A percentile compares a stretch with the other conserved stretches of the same genome.
Evolutionary conservation across 306 rosid genomes (phyloP).

Genomic region (Fragaria nilgerrensis): DNA sequence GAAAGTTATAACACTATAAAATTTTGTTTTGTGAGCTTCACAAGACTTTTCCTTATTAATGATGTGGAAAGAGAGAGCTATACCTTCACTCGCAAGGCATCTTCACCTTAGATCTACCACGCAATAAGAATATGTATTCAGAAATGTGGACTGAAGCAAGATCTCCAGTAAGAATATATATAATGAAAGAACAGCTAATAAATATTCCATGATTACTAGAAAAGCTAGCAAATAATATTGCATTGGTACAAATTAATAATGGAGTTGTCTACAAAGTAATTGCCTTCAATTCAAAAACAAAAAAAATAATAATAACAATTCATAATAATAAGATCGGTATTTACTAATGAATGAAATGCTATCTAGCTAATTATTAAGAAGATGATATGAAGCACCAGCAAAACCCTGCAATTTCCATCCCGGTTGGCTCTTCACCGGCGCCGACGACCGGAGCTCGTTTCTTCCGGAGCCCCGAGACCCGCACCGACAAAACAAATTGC

Average conservation of each 20-base stretch:
- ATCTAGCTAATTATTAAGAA: conserved; percentile 1
- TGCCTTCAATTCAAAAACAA: not conserved
- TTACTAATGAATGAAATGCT: conserved; percentile 12
- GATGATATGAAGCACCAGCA: not conserved
- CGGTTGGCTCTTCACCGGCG: not conserved
- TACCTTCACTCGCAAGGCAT: not conserved
- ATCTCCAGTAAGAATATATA: not conserved
- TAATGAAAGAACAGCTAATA: not conserved
- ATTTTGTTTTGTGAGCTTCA: not conserved
- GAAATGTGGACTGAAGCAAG: not conserved
- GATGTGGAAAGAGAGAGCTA: not conserved
- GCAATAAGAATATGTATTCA: not conserved
- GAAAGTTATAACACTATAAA: not conserved
- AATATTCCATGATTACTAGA: conserved; percentile 1
- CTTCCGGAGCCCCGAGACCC: not conserved
- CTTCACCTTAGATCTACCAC: not conserved
- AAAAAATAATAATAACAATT: not conserved
- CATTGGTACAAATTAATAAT: not conserved
- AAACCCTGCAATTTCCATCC: conserved; percentile 4
- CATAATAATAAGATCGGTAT: not conserved
- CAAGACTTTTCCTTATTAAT: not conserved
- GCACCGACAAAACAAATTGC: not conserved
- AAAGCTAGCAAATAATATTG: not conserved
- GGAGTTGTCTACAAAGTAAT: not conserved
- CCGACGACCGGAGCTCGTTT: not conserved